Conservation (phyloP, 2,329 filamentous ascomycete genomes). For the Clarireedia homoeocarpa region DNA sequence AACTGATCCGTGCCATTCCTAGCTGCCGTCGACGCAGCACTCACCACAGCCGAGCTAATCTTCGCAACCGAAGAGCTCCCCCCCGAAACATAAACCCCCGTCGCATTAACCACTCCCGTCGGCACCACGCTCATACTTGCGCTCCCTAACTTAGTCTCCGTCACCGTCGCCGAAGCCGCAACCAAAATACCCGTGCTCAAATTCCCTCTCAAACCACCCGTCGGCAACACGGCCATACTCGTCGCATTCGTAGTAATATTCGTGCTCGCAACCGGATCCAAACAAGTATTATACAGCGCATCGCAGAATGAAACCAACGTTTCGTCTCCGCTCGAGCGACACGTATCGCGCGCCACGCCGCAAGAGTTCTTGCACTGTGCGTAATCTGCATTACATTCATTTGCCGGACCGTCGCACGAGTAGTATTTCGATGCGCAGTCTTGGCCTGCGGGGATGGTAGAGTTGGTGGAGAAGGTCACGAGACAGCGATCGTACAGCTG, state of each 20-base stretch:
- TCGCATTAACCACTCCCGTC: background rate
- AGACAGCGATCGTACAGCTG: slow-evolving; percentile 12
- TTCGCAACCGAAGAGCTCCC: too few species aligned
- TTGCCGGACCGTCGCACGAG: background rate
- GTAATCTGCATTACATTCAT: background rate
- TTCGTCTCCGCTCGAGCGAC: background rate
- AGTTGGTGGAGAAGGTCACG: slow-evolving; percentile 11
- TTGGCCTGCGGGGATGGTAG: background rate
- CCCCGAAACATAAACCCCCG: too few species aligned
- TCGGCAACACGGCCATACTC: too few species aligned
- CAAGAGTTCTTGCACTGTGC: slow-evolving; percentile 1
- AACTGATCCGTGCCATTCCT: background rate
- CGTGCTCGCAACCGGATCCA: background rate
- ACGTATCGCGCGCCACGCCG: background rate
- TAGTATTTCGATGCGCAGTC: slow-evolving; percentile 6
- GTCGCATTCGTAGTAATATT: background rate
- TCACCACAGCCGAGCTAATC: background rate
- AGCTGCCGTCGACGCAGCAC: background rate
- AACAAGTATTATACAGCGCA: slow-evolving; percentile 2
- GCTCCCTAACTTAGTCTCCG: too few species aligned
- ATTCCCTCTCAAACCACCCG: background rate
- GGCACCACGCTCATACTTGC: background rate
- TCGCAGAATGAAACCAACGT: background rate
- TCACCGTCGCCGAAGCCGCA: background rate
- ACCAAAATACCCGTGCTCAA: too few species aligned